Evolutionary conservation across 2,329 filamentous ascomycete species (phyloP), one percentile per base, ranked within the genome.

Genomic region (Cercospora sesami): DNA sequence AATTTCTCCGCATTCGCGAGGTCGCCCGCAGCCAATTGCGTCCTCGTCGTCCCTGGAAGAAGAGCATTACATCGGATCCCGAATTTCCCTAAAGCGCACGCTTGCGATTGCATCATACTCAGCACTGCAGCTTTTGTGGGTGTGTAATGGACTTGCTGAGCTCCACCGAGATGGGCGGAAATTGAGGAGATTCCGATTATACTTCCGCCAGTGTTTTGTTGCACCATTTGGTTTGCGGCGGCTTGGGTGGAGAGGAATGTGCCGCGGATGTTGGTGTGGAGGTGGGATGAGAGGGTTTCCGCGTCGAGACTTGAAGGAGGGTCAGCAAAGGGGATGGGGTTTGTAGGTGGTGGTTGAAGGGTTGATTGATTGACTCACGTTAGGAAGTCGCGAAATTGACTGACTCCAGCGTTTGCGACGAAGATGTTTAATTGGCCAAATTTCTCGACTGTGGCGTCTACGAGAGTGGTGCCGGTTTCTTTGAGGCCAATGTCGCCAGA

Each of bases 381-480:
- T n/a, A 97, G 81, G 76, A 97, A 96, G 71, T 96, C 91, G 65
- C 90, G 89, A 80, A 97, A 97, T 71, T 91, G 86, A 83, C 93
- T 97, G 67, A 97, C 86, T 5, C 93, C 93, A 2, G 93, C 93
- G 81, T 97, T 97, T 78, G 89, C 92, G n/a, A 97, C 91, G 79
- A 94, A 94, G 5, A 96, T 83, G 79, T 86, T 81, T 28, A 85
- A 65, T 28, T 81, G 76, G 14, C 84, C 83, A 76, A 87, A 90
- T 65, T 80, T 80, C 65, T 84, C 77, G 0, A 93, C 89, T 0
- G 90, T 89, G 69, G 85, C 83, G 7, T 83, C 79, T 3, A 96
- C 89, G 21, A 97, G 85, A 23, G 84, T 81, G 45, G 83, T 81
- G 8, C 91, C 91, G 0, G 92, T 94, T 67, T 88, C 86, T 0